Evolutionary conservation across 2,329 filamentous ascomycete genomes (phyloP).

Genomic region (Colletotrichum aenigma): DNA sequence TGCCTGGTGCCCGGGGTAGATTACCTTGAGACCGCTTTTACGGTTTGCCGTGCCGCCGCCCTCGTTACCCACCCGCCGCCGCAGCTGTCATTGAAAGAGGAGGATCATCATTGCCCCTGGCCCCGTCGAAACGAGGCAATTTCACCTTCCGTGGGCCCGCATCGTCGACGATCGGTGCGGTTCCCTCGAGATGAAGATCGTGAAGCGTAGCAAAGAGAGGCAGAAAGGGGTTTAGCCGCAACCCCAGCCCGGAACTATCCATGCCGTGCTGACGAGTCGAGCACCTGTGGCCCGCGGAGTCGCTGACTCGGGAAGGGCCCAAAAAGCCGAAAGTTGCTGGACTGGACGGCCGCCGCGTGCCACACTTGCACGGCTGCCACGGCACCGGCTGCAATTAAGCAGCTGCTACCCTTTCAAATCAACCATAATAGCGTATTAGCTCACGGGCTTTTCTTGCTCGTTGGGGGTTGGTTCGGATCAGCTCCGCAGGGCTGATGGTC

Average conservation of each 20-base stretch:
- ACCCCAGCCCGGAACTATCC: not conserved
- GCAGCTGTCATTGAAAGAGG: not conserved
- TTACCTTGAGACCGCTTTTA: not conserved
- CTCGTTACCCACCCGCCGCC: not conserved
- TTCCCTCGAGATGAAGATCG: not conserved
- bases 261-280: not conserved
- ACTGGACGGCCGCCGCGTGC: not conserved
- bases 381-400: not conserved
- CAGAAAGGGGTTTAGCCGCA: not conserved
- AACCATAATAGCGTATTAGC: not conserved
- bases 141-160: not conserved
- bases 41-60: not conserved
- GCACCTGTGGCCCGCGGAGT: not conserved
- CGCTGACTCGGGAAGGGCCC: not conserved
- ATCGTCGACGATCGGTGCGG: not conserved
- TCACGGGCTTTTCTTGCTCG: not conserved
- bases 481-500: not conserved
- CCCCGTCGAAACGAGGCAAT: not conserved
- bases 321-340: not conserved
- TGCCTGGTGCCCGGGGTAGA: not conserved
- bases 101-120: not conserved
- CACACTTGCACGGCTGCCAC: not conserved
- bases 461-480: not conserved
- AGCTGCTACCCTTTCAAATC: not conserved
- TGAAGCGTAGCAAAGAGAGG: not conserved